phyloP scores from a whole-genome alignment of 2,329 filamentous ascomycete genomes.

The Colletotrichum sp. region DNA sequence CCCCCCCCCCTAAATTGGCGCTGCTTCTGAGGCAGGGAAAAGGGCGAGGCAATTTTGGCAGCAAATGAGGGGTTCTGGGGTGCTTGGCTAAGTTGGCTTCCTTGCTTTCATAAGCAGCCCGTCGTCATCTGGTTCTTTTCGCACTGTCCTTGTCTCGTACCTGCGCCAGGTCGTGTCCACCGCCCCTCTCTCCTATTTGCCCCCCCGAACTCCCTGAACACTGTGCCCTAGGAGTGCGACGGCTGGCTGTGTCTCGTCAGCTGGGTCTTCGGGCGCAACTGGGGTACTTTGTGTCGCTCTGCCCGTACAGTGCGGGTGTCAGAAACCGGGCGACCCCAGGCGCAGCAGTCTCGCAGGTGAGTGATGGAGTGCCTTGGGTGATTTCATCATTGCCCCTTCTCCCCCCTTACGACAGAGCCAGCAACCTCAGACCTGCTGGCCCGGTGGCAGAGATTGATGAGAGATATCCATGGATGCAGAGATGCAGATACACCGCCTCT shows the following conservation, averaged over 20 bases:
- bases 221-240: not conserved
- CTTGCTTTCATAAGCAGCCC: conserved; percentile 10
- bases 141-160: conserved; percentile 12
- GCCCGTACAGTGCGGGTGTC: conserved; percentile 14
- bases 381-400: conserved; percentile 18
- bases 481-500: not conserved
- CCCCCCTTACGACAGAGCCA: not conserved
- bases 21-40: not conserved
- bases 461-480: not conserved
- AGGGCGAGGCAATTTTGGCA: not conserved
- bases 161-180: conserved; percentile 2
- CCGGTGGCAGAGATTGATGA: not conserved
- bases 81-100: not conserved
- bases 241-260: not conserved
- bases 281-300: conserved; percentile 10
- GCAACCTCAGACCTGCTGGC: not conserved
- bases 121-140: not conserved
- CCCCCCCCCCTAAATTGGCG: not conserved
- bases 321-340: conserved; percentile 4
- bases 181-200: not conserved
- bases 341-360: not conserved
- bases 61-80: not conserved
- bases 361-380: not conserved
- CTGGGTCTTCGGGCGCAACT: not conserved
- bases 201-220: not conserved